These are phyloP conservation scores for Phytophthora foliorum DNA, from an alignment of 352 stramenopile genomes.

Conservation along the genomic window DNA sequence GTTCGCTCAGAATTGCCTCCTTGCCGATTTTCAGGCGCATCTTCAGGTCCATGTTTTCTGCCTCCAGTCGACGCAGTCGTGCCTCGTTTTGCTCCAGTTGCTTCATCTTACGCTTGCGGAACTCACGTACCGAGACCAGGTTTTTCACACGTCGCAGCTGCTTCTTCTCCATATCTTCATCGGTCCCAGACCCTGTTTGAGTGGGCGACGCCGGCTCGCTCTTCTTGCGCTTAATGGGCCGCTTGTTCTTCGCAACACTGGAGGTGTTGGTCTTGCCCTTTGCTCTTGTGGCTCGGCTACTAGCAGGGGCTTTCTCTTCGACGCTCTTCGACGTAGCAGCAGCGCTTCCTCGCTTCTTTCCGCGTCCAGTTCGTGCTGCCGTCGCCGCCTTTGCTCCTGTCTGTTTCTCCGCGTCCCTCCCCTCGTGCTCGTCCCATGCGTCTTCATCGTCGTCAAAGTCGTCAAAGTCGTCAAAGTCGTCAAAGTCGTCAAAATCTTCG, in stretches of 20 bases:
- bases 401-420: constrained; percentile 12
- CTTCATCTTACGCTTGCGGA: constrained; percentile 82
- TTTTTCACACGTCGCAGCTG: constrained; percentile 79
- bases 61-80: constrained; percentile 67
- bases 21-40: constrained; percentile 88
- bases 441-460: constrained; percentile 27
- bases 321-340: neutral
- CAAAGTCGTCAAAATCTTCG: constrained; percentile 19
- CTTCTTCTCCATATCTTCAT: constrained; percentile 64
- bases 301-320: constrained; percentile 13
- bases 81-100: constrained; percentile 78
- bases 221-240: constrained; percentile 44
- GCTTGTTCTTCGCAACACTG: constrained; percentile 21
- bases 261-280: constrained; percentile 15
- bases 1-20: constrained; percentile 76
- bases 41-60: constrained; percentile 83
- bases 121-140: constrained; percentile 76
- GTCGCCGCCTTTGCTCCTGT: neutral
- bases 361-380: neutral
- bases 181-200: constrained; percentile 17
- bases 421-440: constrained; percentile 5
- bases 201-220: constrained; percentile 19
- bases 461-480: constrained; percentile 13
- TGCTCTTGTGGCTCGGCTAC: constrained; percentile 13
- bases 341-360: constrained; percentile 9